phyloP scores from a whole-genome alignment of 1,284 basidiomycete species.

The Pascua guehoae region DNA sequence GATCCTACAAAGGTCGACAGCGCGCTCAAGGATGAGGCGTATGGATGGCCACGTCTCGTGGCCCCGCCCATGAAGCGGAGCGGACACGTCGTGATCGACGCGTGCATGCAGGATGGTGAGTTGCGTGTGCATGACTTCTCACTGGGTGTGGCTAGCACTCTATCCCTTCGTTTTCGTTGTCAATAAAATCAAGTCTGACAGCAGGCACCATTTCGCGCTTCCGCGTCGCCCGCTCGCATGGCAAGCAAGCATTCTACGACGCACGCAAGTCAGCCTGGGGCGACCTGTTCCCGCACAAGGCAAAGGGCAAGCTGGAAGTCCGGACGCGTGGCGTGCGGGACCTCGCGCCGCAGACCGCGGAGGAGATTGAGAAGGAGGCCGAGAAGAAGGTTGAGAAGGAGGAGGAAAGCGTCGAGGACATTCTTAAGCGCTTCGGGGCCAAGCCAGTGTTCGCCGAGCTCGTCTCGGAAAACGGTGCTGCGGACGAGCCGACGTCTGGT shows the following conservation, averaged over 20 bases:
- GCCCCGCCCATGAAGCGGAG: slow-evolving; percentile 85
- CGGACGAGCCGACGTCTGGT: too few relatives aligned
- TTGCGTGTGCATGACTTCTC: slow-evolving; percentile 56
- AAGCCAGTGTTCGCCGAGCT: not conserved
- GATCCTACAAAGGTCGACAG: slow-evolving; percentile 16
- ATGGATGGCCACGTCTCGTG: slow-evolving; percentile 83
- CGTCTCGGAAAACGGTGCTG: too few relatives aligned
- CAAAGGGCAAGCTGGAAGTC: slow-evolving; percentile 67
- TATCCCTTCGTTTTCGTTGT: too few relatives aligned
- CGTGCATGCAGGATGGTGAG: slow-evolving; percentile 78
- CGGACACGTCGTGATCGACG: slow-evolving; percentile 89
- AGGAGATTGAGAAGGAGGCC: slow-evolving; percentile 11
- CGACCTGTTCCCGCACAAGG: slow-evolving; percentile 85
- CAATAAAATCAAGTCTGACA: slow-evolving; percentile 28
- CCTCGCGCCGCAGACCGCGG: slow-evolving; percentile 6
- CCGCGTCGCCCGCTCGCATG: slow-evolving; percentile 86
- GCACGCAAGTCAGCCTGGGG: slow-evolving; percentile 91
- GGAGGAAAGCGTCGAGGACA: not conserved
- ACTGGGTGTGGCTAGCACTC: too few relatives aligned
- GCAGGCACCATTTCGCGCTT: slow-evolving; percentile 57
- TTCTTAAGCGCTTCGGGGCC: not conserved
- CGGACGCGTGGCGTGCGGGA: slow-evolving; percentile 50
- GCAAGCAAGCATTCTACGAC: slow-evolving; percentile 91
- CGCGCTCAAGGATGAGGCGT: slow-evolving; percentile 53
- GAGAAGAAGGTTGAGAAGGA: not conserved